phyloP scores from a whole-genome alignment of 1,284 basidiomycete genomes.

The Tilletiopsis washingtonensis region DNA sequence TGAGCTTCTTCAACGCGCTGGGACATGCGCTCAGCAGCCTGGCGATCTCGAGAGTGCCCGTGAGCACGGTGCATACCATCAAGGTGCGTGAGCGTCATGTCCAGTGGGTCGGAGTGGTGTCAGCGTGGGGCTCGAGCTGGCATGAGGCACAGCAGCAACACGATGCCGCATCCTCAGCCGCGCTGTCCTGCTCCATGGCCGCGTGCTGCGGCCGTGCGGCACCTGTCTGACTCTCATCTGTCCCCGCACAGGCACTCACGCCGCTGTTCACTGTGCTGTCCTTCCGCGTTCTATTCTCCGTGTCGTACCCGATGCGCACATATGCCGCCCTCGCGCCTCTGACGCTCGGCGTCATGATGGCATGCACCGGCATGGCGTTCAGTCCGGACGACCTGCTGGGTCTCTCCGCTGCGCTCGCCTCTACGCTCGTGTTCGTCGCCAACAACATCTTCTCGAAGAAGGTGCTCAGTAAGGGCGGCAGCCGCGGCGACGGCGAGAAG shows the following conservation, averaged over 20 bases:
- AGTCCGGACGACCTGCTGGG: conserved; percentile 57
- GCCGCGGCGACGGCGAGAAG: conserved; percentile 53
- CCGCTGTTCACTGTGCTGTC: conserved; percentile 93
- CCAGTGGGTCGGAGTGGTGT: too few species aligned
- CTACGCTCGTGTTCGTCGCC: conserved; percentile 88
- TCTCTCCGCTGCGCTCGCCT: conserved; percentile 6
- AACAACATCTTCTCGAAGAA: conserved; percentile 99
- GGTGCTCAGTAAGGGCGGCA: conserved; percentile 65
- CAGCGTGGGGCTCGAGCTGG: too few species aligned
- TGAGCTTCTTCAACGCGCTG: conserved; percentile 85
- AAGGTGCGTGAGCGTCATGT: conserved; percentile 65
- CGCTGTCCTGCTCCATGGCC: too few species aligned
- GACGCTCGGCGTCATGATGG: conserved; percentile 93
- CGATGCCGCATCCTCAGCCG: too few species aligned
- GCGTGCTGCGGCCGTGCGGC: too few species aligned
- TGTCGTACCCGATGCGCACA: conserved; percentile 82
- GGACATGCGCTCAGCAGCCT: conserved; percentile 95
- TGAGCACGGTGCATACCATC: conserved; percentile 97
- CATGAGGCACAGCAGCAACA: too few species aligned
- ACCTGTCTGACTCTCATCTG: too few species aligned
- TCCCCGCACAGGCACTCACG: conserved; percentile 67
- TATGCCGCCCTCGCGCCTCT: conserved; percentile 91
- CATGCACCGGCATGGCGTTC: conserved; percentile 84
- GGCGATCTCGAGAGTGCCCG: conserved; percentile 89
- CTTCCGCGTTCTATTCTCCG: conserved; percentile 83